Evolutionary conservation across 257 asterid genomes (phyloP), one percentile per base, ranked within the genome.

Genomic region (Vinca minor): DNA sequence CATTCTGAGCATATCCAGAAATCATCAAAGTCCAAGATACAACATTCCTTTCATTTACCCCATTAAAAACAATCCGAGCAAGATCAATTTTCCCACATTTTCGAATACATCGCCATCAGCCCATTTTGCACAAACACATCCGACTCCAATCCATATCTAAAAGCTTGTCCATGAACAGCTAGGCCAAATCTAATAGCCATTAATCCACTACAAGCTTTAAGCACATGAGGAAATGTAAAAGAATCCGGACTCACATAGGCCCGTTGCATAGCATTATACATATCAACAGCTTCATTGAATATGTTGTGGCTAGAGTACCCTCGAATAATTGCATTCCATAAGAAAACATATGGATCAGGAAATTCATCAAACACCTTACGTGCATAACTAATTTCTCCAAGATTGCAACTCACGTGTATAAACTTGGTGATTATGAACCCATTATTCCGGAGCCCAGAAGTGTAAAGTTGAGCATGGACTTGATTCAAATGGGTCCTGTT

Each of bases 251-350:
- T 64, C 32, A 84, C 87, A 17, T 31, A 67, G 3, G 66, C 69
- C 50, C 23, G 69, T 61, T 77, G 91, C 95, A 86, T 86, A 59
- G 66, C 74, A 3, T 77, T 73, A 66, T 84, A 82, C 83, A 78
- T 65, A 38, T 78, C 79, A 36, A 82, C 25, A 28, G 79, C 89
- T 20, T 75, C 54, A 59, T 49, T 73, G 15, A 69, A 71, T 81
- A 76, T 68, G 59, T 62, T 65, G 57, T 73, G 82, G 72, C 52
- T 44, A 9, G 81, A 80, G 65, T 82, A 86, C 13, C 91, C 91
- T 56, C 80, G 84, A 77, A 86, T 82, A 71, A 84, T 83, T 5
- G 88, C 91, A 64, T 86, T 86, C 91, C 95, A 84, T 35, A 82
- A 46, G 77, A 74, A 82, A 25, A 84, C 80, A 75, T 86, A 64